These are phyloP conservation scores for Sarcomyxa edulis DNA, from an alignment of 768 basidiomycete genomes.

Conservation along the genomic window DNA sequence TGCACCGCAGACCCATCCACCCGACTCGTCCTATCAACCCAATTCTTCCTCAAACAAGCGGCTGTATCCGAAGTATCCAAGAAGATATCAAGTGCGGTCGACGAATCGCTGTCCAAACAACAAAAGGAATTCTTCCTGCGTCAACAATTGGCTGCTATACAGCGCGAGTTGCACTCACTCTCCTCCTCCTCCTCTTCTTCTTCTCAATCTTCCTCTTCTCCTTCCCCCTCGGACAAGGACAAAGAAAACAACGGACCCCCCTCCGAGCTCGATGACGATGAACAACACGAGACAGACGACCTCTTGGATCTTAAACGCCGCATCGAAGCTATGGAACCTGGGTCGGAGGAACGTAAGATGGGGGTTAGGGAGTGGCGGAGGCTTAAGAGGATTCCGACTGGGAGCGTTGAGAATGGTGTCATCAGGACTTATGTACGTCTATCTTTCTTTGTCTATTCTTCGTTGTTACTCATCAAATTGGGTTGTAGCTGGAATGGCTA, in stretches of 20 bases:
- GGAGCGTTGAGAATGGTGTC: constrained; percentile 88
- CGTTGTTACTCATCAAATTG: not conserved
- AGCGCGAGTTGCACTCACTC: constrained; percentile 64
- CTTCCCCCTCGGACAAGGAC: constrained; percentile 11
- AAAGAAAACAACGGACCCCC: constrained; percentile 22
- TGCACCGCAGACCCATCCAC: constrained; percentile 53
- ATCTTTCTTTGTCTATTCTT: not conserved
- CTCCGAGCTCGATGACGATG: constrained; percentile 69
- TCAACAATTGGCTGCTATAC: constrained; percentile 77
- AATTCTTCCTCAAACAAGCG: constrained; percentile 67
- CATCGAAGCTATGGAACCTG: constrained; percentile 69
- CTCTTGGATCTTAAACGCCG: constrained; percentile 64
- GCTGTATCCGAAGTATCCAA: constrained; percentile 78
- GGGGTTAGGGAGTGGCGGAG: constrained; percentile 81
- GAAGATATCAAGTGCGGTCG: constrained; percentile 76
- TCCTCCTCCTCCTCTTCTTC: not conserved
- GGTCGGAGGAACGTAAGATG: constrained; percentile 78
- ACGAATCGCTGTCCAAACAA: constrained; percentile 81
- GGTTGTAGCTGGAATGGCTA: constrained; percentile 81
- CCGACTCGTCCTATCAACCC: constrained; percentile 61
- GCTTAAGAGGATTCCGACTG: constrained; percentile 81
- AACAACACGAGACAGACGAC: constrained; percentile 78
- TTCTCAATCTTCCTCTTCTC: constrained; percentile 13
- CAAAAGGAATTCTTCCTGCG: constrained; percentile 86
- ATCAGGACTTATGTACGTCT: constrained; percentile 71